Percentiles rank a stretch among this genome's conserved stretches.
Conservation (phyloP, 108 stramenopile genomes). For the Discostella pseudostelligera region DNA sequence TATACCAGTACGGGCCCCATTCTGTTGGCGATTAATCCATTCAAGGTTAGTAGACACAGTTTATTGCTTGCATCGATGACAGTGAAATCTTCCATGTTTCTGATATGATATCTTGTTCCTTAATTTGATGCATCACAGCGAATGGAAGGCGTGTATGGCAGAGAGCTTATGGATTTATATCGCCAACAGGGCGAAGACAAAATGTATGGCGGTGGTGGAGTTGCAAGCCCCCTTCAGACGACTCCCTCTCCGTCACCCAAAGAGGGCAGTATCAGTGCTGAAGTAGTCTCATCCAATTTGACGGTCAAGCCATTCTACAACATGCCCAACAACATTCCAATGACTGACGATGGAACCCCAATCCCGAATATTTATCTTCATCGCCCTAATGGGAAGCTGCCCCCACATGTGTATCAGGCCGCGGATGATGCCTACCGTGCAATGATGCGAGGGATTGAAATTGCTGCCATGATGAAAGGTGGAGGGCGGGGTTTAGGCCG, state of each 20-base stretch:
- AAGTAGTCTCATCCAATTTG: neutral
- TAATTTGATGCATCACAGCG: neutral
- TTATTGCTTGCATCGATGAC: neutral
- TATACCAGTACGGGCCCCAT: constrained; percentile 64
- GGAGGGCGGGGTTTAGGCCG: neutral
- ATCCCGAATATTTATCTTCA: constrained; percentile 33
- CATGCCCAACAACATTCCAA: neutral
- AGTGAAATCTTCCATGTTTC: neutral
- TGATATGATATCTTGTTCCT: neutral
- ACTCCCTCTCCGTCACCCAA: neutral
- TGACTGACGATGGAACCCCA: constrained; percentile 28
- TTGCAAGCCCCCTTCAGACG: neutral
- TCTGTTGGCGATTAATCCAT: constrained; percentile 58
- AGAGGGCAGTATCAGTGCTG: neutral
- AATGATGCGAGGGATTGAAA: constrained; percentile 65
- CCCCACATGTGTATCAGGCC: constrained; percentile 79
- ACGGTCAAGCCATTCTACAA: neutral
- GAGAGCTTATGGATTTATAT: constrained; percentile 37
- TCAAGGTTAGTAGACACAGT: constrained; percentile 27
- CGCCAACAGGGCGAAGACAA: constrained; percentile 34
- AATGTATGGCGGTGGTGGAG: constrained; percentile 4
- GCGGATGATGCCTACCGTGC: constrained; percentile 93
- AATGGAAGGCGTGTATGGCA: constrained; percentile 45
- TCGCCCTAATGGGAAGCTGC: constrained; percentile 34
- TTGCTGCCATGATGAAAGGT: constrained; percentile 30